Evolutionary conservation across 139 green algal genomes (phyloP).

Genomic region (Chlamydomonas incerta): DNA sequence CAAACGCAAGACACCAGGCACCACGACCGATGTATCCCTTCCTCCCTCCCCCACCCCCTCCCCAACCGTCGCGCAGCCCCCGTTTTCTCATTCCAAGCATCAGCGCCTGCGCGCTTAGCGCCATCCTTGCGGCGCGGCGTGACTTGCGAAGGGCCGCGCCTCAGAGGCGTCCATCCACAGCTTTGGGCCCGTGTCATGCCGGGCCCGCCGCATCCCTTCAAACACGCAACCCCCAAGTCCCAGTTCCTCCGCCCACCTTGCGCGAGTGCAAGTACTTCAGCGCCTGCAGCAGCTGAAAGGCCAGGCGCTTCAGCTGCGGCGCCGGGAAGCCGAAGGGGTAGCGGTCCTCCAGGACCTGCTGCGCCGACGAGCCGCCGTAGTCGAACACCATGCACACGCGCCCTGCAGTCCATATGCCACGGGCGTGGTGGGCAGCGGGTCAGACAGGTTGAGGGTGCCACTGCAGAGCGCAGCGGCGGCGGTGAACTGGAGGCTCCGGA

Average conservation of each 20-base stretch:
- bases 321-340: background rate
- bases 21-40: too few species aligned
- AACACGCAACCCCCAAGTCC: background rate
- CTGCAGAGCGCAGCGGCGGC: too few species aligned
- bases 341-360: background rate
- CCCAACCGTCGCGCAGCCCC: too few species aligned
- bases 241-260: background rate
- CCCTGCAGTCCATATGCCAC: background rate
- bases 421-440: too few species aligned
- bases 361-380: background rate
- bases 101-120: background rate
- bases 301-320: background rate
- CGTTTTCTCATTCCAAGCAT: too few species aligned
- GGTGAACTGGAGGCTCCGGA: background rate
- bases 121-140: background rate
- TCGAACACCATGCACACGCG: constrained; percentile 27
- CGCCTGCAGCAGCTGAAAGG: constrained; percentile 10
- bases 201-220: background rate
- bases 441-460: too few species aligned
- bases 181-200: background rate
- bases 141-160: background rate
- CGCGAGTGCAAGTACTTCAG: constrained; percentile 16
- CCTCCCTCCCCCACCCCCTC: too few species aligned
- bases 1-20: too few species aligned
- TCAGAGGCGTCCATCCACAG: background rate